phyloP scores from a whole-genome alignment of 352 stramenopile genomes.

The Peronospora destructor region DNA sequence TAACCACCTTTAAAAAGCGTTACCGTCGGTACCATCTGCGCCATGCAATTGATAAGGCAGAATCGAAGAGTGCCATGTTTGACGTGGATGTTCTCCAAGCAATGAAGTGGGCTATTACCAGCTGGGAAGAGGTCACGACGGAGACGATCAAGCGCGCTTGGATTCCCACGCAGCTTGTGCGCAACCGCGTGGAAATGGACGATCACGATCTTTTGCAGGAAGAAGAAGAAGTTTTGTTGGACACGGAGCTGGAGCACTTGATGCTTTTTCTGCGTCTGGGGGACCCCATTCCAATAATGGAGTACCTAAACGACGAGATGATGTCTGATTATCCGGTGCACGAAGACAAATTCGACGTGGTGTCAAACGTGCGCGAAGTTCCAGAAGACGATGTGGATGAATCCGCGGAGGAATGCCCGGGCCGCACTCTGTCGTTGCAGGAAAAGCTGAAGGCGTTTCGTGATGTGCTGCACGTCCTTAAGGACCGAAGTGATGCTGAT shows the following conservation, averaged over 20 bases:
- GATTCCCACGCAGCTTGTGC: conserved; percentile 50
- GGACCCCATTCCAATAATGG: conserved; percentile 51
- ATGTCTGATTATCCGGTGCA: conserved; percentile 66
- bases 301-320: conserved; percentile 68
- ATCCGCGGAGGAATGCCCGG: conserved; percentile 31
- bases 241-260: conserved; percentile 59
- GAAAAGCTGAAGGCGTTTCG: conserved; percentile 78
- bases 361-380: conserved; percentile 57
- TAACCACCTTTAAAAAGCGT: conserved; percentile 66
- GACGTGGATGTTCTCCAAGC: conserved; percentile 62
- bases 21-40: conserved; percentile 68
- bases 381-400: conserved; percentile 64
- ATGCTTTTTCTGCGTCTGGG: conserved; percentile 57
- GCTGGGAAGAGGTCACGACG: conserved; percentile 66
- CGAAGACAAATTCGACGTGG: conserved; percentile 81
- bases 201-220: conserved; percentile 52
- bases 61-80: conserved; percentile 47
- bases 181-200: conserved; percentile 38
- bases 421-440: conserved; percentile 49
- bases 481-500: conserved; percentile 60
- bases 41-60: conserved; percentile 51
- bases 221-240: conserved; percentile 47
- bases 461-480: conserved; percentile 65
- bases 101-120: conserved; percentile 69
- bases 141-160: conserved; percentile 66